Evolutionary conservation across 148 eudicot species (phyloP).

Genomic region (Rhododendron henanense): DNA sequence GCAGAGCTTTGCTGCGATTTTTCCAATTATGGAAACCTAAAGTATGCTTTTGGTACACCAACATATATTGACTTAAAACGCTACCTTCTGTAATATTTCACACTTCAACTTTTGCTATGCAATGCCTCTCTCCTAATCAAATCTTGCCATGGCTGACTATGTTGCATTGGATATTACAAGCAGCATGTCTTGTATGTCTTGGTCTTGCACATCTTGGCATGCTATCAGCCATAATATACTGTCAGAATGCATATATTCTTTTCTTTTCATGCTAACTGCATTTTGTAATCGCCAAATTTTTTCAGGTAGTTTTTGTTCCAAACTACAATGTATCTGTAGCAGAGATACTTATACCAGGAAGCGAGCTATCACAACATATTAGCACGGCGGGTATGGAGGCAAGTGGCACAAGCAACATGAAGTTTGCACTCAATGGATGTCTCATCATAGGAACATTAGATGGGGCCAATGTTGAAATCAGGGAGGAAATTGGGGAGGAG

Average conservation of each 20-base stretch:
- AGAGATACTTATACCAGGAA: slow-evolving; percentile 95
- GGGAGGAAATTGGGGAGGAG: slow-evolving; percentile 88
- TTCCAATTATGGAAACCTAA: background rate
- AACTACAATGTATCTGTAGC: slow-evolving; percentile 98
- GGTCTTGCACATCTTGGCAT: slow-evolving; percentile 1
- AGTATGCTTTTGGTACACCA: background rate
- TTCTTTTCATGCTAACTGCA: background rate
- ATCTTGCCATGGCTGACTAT: background rate
- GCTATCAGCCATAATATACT: background rate
- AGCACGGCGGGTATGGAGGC: slow-evolving; percentile 99
- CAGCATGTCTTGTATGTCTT: background rate
- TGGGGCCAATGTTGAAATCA: slow-evolving; percentile 96
- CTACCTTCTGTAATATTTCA: background rate
- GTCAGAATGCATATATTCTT: background rate
- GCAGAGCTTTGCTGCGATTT: background rate
- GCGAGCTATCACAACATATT: slow-evolving; percentile 97
- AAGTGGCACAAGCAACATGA: slow-evolving; percentile 99
- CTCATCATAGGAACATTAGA: slow-evolving; percentile 92
- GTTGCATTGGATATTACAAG: background rate
- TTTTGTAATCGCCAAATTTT: background rate
- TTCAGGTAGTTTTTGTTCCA: slow-evolving; percentile 91
- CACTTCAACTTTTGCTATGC: background rate
- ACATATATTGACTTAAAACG: background rate
- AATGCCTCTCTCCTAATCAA: background rate
- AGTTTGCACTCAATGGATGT: slow-evolving; percentile 96